Conservation (phyloP, 2,329 filamentous ascomycete genomes). For the Biscogniauxia mediterranea region DNA sequence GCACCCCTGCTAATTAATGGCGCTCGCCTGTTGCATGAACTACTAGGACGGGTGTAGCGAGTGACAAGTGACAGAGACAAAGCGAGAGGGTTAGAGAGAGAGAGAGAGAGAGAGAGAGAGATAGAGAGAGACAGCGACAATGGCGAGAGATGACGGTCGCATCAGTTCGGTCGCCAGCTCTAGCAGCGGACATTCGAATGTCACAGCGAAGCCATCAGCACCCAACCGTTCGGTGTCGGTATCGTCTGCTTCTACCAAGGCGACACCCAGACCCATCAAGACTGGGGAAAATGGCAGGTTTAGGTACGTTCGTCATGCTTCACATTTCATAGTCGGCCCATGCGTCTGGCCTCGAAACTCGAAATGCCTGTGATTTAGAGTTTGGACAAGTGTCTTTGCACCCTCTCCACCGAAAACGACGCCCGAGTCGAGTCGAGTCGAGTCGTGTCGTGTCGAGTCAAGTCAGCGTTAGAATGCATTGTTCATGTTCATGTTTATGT, state of each 20-base stretch:
- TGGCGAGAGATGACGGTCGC: constrained; percentile 69
- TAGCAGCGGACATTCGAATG: constrained; percentile 64
- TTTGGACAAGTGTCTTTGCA: constrained; percentile 1
- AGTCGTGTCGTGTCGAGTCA: not conserved
- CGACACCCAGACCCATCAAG: constrained; percentile 50
- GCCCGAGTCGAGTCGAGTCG: not conserved
- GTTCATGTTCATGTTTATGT: not conserved
- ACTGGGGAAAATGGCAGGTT: constrained; percentile 51
- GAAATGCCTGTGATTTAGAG: not conserved
- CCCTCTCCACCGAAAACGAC: not conserved
- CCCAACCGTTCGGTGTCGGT: constrained; percentile 33
- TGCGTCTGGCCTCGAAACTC: not conserved
- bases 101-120: constrained; percentile 10
- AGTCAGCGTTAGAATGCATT: not conserved
- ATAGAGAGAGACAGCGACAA: constrained; percentile 41
- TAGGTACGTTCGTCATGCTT: constrained; percentile 38
- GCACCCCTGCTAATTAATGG: not conserved
- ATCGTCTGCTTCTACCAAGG: constrained; percentile 31
- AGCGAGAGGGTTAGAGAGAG: constrained; percentile 19
- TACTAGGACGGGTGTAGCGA: not conserved
- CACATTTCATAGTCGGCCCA: constrained; percentile 3
- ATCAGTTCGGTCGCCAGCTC: constrained; percentile 66
- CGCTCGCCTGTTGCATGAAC: not conserved
- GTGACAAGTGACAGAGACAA: constrained; percentile 27
- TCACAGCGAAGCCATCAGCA: constrained; percentile 56